Evolutionary conservation across 1,284 basidiomycete genomes (phyloP).

Genomic region (Sporisorium graminicola): DNA sequence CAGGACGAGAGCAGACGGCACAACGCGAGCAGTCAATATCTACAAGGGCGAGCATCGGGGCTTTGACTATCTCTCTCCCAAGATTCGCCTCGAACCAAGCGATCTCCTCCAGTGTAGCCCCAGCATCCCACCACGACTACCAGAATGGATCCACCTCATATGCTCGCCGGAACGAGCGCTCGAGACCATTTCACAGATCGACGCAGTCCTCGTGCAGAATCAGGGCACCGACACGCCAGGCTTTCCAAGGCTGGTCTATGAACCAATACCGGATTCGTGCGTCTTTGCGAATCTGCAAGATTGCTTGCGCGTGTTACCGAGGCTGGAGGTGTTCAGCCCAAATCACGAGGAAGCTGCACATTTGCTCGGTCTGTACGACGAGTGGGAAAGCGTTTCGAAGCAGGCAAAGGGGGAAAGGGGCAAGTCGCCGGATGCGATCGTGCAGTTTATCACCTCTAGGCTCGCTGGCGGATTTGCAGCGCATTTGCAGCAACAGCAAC

Average conservation of each 20-base stretch:
- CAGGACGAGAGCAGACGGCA: slow-evolving; percentile 76
- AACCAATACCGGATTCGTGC: slow-evolving; percentile 79
- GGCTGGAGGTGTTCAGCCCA: slow-evolving; percentile 75
- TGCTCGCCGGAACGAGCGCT: slow-evolving; percentile 82
- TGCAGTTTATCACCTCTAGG: slow-evolving; percentile 25
- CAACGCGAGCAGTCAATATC: slow-evolving; percentile 80
- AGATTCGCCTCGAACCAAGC: slow-evolving; percentile 78
- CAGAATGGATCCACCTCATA: slow-evolving; percentile 83
- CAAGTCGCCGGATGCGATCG: slow-evolving; percentile 1
- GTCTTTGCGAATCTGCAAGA: slow-evolving; percentile 77
- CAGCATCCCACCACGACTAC: slow-evolving; percentile 72
- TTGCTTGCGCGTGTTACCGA: slow-evolving; percentile 76
- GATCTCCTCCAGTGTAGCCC: slow-evolving; percentile 74
- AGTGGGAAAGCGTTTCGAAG: slow-evolving; percentile 22
- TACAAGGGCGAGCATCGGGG: slow-evolving; percentile 81
- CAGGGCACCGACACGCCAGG: slow-evolving; percentile 72
- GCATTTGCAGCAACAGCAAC: slow-evolving; percentile 2
- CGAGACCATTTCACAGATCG: slow-evolving; percentile 78
- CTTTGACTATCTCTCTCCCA: slow-evolving; percentile 84
- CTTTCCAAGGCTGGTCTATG: slow-evolving; percentile 77
- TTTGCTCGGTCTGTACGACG: slow-evolving; percentile 61
- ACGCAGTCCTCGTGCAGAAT: slow-evolving; percentile 68
- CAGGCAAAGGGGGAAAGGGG: neutral
- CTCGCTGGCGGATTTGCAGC: slow-evolving; percentile 23
- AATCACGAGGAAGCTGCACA: slow-evolving; percentile 72